A percentile compares a stretch with the other conserved stretches of the same genome.
Evolutionary conservation across 1,139 yeast genomes (phyloP).

Genomic region (Pichia terricola): DNA sequence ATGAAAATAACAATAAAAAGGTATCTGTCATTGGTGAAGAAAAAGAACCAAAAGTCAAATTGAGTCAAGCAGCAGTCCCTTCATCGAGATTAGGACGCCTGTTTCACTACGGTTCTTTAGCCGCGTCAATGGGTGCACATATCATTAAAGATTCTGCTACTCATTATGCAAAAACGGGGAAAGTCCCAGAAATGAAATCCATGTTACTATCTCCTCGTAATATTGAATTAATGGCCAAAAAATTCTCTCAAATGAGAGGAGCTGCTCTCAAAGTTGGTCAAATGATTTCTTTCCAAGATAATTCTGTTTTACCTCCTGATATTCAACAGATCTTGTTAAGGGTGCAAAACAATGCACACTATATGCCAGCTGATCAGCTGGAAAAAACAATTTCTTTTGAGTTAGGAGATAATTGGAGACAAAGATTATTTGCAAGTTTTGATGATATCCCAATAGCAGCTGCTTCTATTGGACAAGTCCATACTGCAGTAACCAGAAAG

Average conservation of each 20-base stretch:
- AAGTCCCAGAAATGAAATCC: slow-evolving; percentile 45
- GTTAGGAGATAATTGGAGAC: slow-evolving; percentile 74
- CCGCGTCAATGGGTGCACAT: slow-evolving; percentile 85
- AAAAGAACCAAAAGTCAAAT: slow-evolving; percentile 33
- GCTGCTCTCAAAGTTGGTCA: slow-evolving; percentile 97
- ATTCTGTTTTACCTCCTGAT: slow-evolving; percentile 73
- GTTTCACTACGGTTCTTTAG: slow-evolving; percentile 86
- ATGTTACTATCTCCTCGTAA: slow-evolving; percentile 71
- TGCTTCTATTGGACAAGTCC: slow-evolving; percentile 97
- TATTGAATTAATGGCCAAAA: slow-evolving; percentile 78
- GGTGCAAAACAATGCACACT: slow-evolving; percentile 91
- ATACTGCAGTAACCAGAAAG: slow-evolving; percentile 56
- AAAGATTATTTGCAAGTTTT: slow-evolving; percentile 55
- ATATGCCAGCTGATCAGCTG: slow-evolving; percentile 90
- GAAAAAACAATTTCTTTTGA: slow-evolving; percentile 66
- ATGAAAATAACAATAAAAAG: not conserved
- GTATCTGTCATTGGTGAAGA: slow-evolving; percentile 27
- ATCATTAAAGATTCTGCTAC: slow-evolving; percentile 73
- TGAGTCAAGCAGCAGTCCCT: slow-evolving; percentile 72
- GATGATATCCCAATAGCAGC: slow-evolving; percentile 93
- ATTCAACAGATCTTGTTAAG: slow-evolving; percentile 70
- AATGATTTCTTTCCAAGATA: slow-evolving; percentile 88
- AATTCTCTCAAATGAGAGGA: slow-evolving; percentile 91
- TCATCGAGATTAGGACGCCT: slow-evolving; percentile 75
- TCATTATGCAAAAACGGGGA: slow-evolving; percentile 46